Base-by-base conservation (phyloP, 129 eudicot genomes). In the Pittosporum tobira region DNA sequence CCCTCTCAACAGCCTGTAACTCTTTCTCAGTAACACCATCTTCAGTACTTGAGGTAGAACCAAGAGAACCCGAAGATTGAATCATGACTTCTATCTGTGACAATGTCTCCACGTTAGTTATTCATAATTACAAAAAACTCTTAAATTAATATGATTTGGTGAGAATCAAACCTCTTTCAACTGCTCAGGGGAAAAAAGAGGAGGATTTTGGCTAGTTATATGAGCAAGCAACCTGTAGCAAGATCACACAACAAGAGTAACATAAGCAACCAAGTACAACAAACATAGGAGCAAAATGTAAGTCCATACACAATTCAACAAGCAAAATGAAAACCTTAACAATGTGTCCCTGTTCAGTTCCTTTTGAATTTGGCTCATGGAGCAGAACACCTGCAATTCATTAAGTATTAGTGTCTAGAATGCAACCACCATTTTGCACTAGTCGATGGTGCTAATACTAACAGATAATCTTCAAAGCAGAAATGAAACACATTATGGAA, bases 121-220 rank as follows among this genome's bases (percentile, higher is more conserved):
- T 5, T 19, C 34, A 57, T 20, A 51, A 43, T 47, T 34, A 37
- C 43, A 27, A 50, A 2, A 71, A 19, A 23, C 44, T 42, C 22
- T 11, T 42, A n/a, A 54, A 67, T 6, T 15, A 37, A 52, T 37
- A 59, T 48, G 15, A 63, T 23, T 11, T 53, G 36, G 25, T 11
- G 28, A 40, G 74, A 45, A 52, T 30, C 73, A 16, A 46, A 90
- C 97, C 97, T 82, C 83, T 80, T 81, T 74, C 81, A 79, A 63
- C 67, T 80, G 90, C 70, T 78, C 78, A 40, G 81, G 57, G 29
- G 90, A 60, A 64, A 91, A 86, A 43, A 83, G 66, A 64, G 72
- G 64, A 62, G 82, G 75, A 48, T 68, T 72, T 48, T 71, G 66
- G 71, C 73, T 74, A 51, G 64, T 75, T 51, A 83, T 75, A 75